Percentiles rank a stretch among this genome's conserved stretches.
Evolutionary conservation across 148 eudicot species (phyloP).

Genomic region (Vaccinium darrowii): DNA sequence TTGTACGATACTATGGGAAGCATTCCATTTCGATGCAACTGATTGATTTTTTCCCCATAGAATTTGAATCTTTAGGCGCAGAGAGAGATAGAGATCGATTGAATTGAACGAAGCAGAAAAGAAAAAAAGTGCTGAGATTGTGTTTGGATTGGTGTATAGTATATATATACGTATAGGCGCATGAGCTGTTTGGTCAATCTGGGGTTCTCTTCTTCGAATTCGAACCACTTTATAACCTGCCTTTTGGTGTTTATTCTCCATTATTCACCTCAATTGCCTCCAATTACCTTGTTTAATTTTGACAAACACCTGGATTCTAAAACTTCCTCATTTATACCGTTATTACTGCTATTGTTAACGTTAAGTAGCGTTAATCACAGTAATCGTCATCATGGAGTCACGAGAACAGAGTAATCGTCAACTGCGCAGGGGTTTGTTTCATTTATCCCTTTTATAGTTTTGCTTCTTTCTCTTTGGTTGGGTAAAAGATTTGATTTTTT

Average conservation of each 20-base stretch:
- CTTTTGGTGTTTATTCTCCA: constrained; percentile 50
- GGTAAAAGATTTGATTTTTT: not conserved
- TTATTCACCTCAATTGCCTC: constrained; percentile 55
- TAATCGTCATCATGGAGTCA: constrained; percentile 50
- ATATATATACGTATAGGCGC: constrained; percentile 41
- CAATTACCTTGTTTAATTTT: constrained; percentile 38
- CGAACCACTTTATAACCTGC: constrained; percentile 73
- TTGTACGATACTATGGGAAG: not conserved
- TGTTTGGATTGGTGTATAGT: not conserved
- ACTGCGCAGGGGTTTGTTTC: constrained; percentile 51
- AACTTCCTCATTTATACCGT: constrained; percentile 15
- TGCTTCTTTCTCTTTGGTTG: not conserved
- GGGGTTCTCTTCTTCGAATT: constrained; percentile 61
- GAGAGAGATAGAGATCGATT: not conserved
- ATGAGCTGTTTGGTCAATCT: constrained; percentile 76
- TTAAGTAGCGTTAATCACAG: constrained; percentile 20
- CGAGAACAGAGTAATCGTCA: constrained; percentile 62
- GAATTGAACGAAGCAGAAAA: not conserved
- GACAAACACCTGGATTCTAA: constrained; percentile 22
- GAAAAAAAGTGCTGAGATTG: not conserved
- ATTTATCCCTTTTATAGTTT: not conserved
- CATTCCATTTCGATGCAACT: not conserved
- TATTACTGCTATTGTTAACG: constrained; percentile 17
- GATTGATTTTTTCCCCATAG: not conserved
- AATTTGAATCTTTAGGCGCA: not conserved